Evolutionary conservation across 2,329 filamentous ascomycete genomes (phyloP).

Genomic region (Colletotrichum sojae): DNA sequence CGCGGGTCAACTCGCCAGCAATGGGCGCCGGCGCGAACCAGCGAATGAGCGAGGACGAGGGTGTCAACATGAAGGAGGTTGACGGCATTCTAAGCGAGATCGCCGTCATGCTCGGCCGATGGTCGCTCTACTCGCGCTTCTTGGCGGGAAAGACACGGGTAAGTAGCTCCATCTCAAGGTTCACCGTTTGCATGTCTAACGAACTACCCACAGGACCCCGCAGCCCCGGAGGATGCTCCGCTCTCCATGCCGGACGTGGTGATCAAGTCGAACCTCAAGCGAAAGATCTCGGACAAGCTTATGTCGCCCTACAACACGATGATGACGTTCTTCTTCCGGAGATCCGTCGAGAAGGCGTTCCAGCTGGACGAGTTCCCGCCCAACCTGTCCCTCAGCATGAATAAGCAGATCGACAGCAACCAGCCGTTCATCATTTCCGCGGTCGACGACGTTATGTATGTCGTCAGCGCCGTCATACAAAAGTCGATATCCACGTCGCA

Average conservation of each 20-base stretch:
- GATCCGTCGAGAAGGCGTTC: slow-evolving; percentile 97
- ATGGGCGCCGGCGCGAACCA: slow-evolving; percentile 66
- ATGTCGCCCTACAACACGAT: slow-evolving; percentile 88
- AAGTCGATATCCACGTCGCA: slow-evolving; percentile 90
- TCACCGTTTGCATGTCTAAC: slow-evolving; percentile 44
- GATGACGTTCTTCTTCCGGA: slow-evolving; percentile 96
- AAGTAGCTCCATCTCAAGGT: slow-evolving; percentile 50
- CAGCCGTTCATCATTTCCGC: slow-evolving; percentile 94
- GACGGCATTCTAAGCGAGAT: slow-evolving; percentile 90
- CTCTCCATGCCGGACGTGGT: slow-evolving; percentile 82
- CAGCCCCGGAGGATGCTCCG: slow-evolving; percentile 65
- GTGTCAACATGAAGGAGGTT: slow-evolving; percentile 96
- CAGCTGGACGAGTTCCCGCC: slow-evolving; percentile 91
- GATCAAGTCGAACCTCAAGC: slow-evolving; percentile 81
- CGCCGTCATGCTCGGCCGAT: slow-evolving; percentile 91
- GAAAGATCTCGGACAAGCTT: slow-evolving; percentile 83
- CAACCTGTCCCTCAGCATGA: slow-evolving; percentile 83
- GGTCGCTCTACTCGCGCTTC: slow-evolving; percentile 94
- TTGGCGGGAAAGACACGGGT: slow-evolving; percentile 88
- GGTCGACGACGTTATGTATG: slow-evolving; percentile 99
- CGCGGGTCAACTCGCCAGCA: slow-evolving; percentile 84
- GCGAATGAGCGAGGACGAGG: slow-evolving; percentile 85
- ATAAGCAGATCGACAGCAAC: slow-evolving; percentile 79
- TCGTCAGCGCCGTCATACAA: slow-evolving; percentile 92
- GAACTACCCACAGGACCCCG: slow-evolving; percentile 59